Conservation (phyloP, 768 basidiomycete genomes). For the Pleurotus tuoliensis region DNA sequence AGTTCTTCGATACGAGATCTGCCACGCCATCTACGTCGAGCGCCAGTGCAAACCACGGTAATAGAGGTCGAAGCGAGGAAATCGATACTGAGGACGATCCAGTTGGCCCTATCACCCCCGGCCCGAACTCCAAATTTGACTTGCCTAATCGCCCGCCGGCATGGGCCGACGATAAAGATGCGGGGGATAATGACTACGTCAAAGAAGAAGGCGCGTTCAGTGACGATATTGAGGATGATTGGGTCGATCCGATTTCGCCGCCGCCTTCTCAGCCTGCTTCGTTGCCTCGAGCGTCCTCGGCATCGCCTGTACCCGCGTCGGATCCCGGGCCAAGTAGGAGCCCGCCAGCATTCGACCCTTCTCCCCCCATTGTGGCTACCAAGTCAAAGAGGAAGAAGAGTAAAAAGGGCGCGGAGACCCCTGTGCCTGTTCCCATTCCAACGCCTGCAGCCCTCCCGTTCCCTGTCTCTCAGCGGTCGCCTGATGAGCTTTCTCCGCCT, state of each 20-base stretch:
- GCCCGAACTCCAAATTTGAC: conserved; percentile 42
- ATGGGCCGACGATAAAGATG: conserved; percentile 17
- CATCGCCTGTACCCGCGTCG: conserved; percentile 4
- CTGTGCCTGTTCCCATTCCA: conserved; percentile 36
- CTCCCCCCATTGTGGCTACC: conserved; percentile 19
- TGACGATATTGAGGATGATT: conserved; percentile 51
- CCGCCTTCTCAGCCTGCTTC: conserved; percentile 15
- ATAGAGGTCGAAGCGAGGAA: conserved; percentile 46
- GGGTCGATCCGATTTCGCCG: conserved; percentile 62
- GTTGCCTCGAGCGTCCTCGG: conserved; percentile 1
- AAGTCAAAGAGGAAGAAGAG: conserved; percentile 23
- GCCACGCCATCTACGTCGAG: conserved; percentile 37
- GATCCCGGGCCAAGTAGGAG: background rate
- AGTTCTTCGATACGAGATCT: conserved; percentile 51
- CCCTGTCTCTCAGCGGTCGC: conserved; percentile 42
- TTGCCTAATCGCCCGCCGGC: conserved; percentile 23
- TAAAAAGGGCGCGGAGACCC: conserved; percentile 39
- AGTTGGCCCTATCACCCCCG: conserved; percentile 66
- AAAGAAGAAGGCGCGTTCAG: conserved; percentile 27
- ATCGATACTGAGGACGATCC: conserved; percentile 71
- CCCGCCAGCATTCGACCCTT: conserved; percentile 1
- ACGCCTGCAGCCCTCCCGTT: conserved; percentile 44
- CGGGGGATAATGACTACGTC: conserved; percentile 23
- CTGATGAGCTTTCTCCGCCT: conserved; percentile 5
- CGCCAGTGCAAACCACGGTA: conserved; percentile 19